phyloP scores from a whole-genome alignment of 2,329 filamentous ascomycete genomes.

The Gaeumannomyces tritici region DNA sequence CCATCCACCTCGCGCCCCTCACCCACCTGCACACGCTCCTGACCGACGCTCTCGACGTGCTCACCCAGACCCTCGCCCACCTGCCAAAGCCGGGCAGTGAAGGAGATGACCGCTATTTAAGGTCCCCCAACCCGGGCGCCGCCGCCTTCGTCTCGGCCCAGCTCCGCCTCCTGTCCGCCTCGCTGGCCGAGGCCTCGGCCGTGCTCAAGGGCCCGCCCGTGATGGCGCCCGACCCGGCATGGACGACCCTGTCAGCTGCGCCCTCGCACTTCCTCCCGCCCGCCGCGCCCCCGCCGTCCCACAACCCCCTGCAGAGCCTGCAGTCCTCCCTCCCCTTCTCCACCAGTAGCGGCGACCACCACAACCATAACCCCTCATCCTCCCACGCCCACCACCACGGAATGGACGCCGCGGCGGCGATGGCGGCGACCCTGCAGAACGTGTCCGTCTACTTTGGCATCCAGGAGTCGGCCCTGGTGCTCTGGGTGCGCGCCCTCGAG shows the following conservation, averaged over 20 bases:
- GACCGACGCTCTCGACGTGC: conserved; percentile 73
- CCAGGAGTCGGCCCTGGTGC: conserved; percentile 59
- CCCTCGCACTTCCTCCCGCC: conserved; percentile 32
- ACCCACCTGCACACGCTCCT: conserved; percentile 66
- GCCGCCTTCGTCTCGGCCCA: conserved; percentile 41
- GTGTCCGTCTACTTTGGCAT: conserved; percentile 68
- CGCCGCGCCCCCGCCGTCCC: conserved; percentile 11
- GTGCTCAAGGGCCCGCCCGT: conserved; percentile 46
- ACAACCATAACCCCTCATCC: background rate
- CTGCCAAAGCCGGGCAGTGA: conserved; percentile 23
- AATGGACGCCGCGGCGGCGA: background rate
- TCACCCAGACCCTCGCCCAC: conserved; percentile 67
- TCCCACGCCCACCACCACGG: conserved; percentile 32
- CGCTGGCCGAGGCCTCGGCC: conserved; percentile 39
- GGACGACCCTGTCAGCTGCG: conserved; percentile 34
- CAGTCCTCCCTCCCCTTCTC: background rate
- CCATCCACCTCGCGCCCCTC: conserved; percentile 58
- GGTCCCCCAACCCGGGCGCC: conserved; percentile 43
- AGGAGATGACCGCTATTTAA: conserved; percentile 34
- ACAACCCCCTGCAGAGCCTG: background rate
- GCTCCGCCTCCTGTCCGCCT: conserved; percentile 44
- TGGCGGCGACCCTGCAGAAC: conserved; percentile 1
- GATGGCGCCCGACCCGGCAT: conserved; percentile 27
- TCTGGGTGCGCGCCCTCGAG: conserved; percentile 62
- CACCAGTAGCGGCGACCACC: background rate